phyloP scores from a whole-genome alignment of 495 filamentous ascomycete genomes.

The Penicillium cosmopolitanum region DNA sequence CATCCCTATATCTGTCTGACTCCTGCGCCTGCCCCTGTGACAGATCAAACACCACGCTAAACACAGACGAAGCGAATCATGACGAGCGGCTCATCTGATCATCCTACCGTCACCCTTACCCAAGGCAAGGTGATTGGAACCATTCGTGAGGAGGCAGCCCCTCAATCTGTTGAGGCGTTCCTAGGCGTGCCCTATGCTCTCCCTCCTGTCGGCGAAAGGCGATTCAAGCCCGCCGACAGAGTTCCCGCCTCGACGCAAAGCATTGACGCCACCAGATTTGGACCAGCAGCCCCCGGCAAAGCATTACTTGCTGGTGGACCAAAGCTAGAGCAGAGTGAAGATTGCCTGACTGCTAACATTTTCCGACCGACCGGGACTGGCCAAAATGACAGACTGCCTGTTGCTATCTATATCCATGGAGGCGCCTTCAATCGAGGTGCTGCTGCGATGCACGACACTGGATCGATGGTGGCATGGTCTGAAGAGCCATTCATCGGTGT shows the following conservation, averaged over 20 bases:
- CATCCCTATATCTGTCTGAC: neutral
- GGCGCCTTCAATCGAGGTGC: slow-evolving; percentile 44
- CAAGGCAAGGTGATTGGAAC: slow-evolving; percentile 61
- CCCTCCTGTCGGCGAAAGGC: slow-evolving; percentile 55
- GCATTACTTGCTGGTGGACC: slow-evolving; percentile 26
- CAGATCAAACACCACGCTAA: neutral
- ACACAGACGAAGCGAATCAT: neutral
- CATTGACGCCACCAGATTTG: slow-evolving; percentile 48
- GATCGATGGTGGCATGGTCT: slow-evolving; percentile 60
- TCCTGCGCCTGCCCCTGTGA: neutral
- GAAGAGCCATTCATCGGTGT: slow-evolving; percentile 58
- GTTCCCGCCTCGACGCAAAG: slow-evolving; percentile 36
- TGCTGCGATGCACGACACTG: slow-evolving; percentile 42
- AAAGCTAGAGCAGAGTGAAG: slow-evolving; percentile 48
- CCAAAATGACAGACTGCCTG: slow-evolving; percentile 49
- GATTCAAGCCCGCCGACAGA: slow-evolving; percentile 54
- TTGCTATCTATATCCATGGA: slow-evolving; percentile 56
- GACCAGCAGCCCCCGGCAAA: slow-evolving; percentile 33
- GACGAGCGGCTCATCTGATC: slow-evolving; percentile 11
- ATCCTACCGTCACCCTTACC: slow-evolving; percentile 43
- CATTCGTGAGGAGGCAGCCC: slow-evolving; percentile 39
- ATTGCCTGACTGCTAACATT: slow-evolving; percentile 58
- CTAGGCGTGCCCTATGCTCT: slow-evolving; percentile 65
- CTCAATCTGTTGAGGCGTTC: slow-evolving; percentile 58
- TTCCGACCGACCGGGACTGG: slow-evolving; percentile 45